phyloP scores from a whole-genome alignment of 1,284 basidiomycete species.

The Malassezia equina region DNA sequence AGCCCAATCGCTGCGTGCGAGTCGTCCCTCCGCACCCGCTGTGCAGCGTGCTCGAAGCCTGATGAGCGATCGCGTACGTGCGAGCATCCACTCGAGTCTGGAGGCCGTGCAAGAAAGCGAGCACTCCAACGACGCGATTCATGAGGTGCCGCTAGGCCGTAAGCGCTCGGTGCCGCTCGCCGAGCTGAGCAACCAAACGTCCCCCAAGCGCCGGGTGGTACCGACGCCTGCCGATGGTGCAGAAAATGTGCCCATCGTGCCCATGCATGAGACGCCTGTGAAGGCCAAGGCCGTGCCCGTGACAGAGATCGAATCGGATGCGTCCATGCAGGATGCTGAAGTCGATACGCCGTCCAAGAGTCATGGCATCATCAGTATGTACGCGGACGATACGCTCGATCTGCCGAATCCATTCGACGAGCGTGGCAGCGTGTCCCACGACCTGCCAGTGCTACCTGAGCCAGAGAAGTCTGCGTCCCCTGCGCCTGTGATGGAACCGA shows the following conservation, averaged over 20 bases:
- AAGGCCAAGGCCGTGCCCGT: background rate
- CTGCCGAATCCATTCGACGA: conserved; percentile 16
- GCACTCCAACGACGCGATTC: background rate
- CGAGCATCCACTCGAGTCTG: conserved; percentile 15
- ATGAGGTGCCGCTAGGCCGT: background rate
- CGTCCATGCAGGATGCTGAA: background rate
- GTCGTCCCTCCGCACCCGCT: background rate
- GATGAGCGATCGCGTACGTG: conserved; percentile 12
- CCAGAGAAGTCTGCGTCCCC: background rate
- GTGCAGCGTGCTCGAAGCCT: conserved; percentile 14
- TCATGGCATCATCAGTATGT: background rate
- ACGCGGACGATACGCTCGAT: conserved; percentile 10
- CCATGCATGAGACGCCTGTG: background rate
- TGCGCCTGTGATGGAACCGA: background rate
- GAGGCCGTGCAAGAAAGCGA: conserved; percentile 7
- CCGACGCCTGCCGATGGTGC: background rate
- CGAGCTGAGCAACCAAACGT: conserved; percentile 8
- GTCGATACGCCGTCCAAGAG: background rate
- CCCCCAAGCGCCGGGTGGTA: conserved; percentile 13
- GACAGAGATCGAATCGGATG: background rate
- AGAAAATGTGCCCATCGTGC: background rate
- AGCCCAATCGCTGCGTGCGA: background rate
- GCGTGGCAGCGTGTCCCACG: background rate
- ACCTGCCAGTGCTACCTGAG: conserved; percentile 2
- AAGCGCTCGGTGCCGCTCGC: conserved; percentile 10